Percentiles rank a stretch among this genome's conserved stretches.
phyloP scores from a whole-genome alignment of 768 basidiomycete species.

The Trametes gibbosa region DNA sequence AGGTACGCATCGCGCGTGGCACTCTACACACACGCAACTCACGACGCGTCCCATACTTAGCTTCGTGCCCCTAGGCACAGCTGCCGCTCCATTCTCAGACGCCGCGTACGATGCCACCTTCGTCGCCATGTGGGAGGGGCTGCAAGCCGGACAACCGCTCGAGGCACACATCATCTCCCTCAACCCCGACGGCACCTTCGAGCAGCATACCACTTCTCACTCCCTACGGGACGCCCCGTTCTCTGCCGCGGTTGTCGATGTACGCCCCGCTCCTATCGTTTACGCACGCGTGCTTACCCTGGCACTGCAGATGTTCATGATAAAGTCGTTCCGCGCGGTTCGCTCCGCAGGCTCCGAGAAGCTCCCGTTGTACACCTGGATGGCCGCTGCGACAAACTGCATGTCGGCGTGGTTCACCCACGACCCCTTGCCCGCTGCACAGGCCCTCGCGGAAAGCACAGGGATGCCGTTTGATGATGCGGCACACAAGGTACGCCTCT shows the following conservation, averaged over 20 bases:
- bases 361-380: neutral
- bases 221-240: neutral
- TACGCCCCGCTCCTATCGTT: neutral
- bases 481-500: neutral
- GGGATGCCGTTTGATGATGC: neutral
- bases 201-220: neutral
- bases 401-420: neutral
- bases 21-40: neutral
- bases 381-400: neutral
- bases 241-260: neutral
- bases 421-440: neutral
- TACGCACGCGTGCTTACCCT: too few species aligned
- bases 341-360: neutral
- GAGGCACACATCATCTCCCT: neutral
- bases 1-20: neutral
- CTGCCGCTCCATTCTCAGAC: neutral
- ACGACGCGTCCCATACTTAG: neutral
- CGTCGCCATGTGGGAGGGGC: neutral
- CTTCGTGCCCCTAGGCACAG: neutral
- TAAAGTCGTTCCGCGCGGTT: neutral
- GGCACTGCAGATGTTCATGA: neutral
- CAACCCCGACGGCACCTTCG: neutral
- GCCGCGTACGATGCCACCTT: neutral
- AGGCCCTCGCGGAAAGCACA: neutral
- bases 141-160: neutral